Percentiles rank a stretch among this genome's conserved stretches.
Conservation (phyloP, 441 rosid genomes). For the Codiaeum variegatum region DNA sequence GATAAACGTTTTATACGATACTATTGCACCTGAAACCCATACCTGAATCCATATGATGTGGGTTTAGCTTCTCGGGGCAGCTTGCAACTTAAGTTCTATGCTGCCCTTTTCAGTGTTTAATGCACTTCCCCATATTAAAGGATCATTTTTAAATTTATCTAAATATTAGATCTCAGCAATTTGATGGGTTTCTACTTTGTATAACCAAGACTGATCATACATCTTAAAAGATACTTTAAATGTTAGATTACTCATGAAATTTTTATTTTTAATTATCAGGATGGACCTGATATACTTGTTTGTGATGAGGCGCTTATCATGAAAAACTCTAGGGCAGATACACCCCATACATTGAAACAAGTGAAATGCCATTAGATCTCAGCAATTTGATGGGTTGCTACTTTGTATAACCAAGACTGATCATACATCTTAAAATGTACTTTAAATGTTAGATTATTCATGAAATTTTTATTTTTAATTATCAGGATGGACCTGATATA, state of each 20-base stretch:
- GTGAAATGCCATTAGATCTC: constrained; percentile 66
- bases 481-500: constrained; percentile 98
- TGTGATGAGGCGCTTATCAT: constrained; percentile 99
- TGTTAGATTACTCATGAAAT: constrained; percentile 1
- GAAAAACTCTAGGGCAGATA: constrained; percentile 95
- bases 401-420: constrained; percentile 12
- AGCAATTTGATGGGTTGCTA: not conserved
- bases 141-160: not conserved
- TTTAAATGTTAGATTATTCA: not conserved
- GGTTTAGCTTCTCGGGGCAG: not conserved
- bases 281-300: constrained; percentile 99
- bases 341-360: constrained; percentile 93
- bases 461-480: constrained; percentile 21
- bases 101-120: not conserved
- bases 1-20: not conserved
- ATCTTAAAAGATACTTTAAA: not conserved
- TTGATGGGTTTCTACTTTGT: constrained; percentile 11
- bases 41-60: not conserved
- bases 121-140: not conserved
- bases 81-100: not conserved
- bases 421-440: not conserved
- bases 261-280: constrained; percentile 46
- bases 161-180: not conserved
- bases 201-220: not conserved
- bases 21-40: not conserved